Evolutionary conservation across 2,329 filamentous ascomycete species (phyloP).

Genomic region (Stagonosporopsis vannaccii): DNA sequence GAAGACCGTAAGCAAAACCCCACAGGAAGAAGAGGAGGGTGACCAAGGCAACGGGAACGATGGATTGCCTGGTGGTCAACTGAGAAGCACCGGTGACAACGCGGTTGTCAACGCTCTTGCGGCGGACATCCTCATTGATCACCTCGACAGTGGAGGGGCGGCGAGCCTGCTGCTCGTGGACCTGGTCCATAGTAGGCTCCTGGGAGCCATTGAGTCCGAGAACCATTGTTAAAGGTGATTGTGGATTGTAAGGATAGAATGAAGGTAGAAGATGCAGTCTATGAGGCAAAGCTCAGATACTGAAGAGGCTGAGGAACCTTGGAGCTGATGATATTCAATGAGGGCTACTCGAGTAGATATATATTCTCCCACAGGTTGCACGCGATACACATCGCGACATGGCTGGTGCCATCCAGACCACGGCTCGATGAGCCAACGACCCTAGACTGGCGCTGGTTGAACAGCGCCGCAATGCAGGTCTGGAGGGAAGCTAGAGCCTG

Average conservation of each 20-base stretch:
- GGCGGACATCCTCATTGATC: constrained; percentile 39
- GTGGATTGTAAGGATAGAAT: constrained; percentile 7
- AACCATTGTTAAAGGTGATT: constrained; percentile 30
- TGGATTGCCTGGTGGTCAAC: constrained; percentile 54
- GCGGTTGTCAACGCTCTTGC: constrained; percentile 47
- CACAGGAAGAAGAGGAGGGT: constrained; percentile 61
- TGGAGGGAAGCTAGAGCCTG: constrained; percentile 19
- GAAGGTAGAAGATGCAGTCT: constrained; percentile 7
- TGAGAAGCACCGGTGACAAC: constrained; percentile 47
- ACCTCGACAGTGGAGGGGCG: constrained; percentile 47
- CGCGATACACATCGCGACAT: constrained; percentile 24
- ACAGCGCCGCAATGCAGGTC: constrained; percentile 16
- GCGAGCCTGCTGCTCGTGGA: constrained; percentile 47
- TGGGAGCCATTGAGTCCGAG: constrained; percentile 36
- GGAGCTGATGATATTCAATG: constrained; percentile 29
- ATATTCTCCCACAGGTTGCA: constrained; percentile 29
- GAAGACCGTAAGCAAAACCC: constrained; percentile 57
- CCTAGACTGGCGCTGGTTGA: constrained; percentile 27
- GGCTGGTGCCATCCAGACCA: constrained; percentile 36
- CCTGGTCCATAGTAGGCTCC: constrained; percentile 46
- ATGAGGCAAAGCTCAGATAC: constrained; percentile 20
- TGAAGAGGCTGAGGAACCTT: constrained; percentile 26
- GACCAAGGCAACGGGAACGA: constrained; percentile 58
- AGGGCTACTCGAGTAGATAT: constrained; percentile 27
- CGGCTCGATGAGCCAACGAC: constrained; percentile 23